phyloP scores from a whole-genome alignment of 2,329 filamentous ascomycete genomes.

The Coniochaeta hoffmannii region DNA sequence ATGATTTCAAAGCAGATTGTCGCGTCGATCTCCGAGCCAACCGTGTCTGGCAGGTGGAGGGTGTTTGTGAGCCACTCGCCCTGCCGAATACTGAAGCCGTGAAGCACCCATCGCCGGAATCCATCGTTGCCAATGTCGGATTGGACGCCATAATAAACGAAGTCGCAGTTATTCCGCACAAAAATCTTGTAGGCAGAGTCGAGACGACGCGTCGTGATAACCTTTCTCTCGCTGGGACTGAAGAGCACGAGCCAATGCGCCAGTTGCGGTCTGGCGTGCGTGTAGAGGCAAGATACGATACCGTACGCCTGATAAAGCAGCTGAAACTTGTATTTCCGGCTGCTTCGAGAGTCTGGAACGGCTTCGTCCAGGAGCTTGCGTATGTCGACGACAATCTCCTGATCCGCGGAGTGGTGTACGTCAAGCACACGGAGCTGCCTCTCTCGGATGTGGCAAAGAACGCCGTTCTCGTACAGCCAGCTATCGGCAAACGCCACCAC shows the following conservation, averaged over 20 bases:
- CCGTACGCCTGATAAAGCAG: conserved; percentile 50
- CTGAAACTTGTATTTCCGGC: conserved; percentile 37
- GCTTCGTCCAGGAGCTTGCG: conserved; percentile 29
- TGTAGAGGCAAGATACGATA: conserved; percentile 51
- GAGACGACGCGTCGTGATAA: conserved; percentile 34
- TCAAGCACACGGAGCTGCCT: conserved; percentile 48
- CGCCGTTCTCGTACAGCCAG: conserved; percentile 56
- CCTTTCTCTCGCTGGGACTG: conserved; percentile 27
- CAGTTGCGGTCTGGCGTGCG: conserved; percentile 27
- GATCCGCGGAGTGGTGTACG: conserved; percentile 37
- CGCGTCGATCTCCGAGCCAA: conserved; percentile 57
- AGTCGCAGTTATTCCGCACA: conserved; percentile 54
- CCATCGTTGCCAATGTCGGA: conserved; percentile 45
- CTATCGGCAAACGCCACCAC: conserved; percentile 51
- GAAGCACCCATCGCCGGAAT: conserved; percentile 55
- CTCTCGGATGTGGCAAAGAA: conserved; percentile 55
- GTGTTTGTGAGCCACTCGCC: conserved; percentile 31
- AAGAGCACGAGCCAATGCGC: conserved; percentile 48
- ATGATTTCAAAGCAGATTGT: conserved; percentile 68
- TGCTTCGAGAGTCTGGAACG: conserved; percentile 25
- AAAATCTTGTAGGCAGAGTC: conserved; percentile 51
- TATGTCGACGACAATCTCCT: conserved; percentile 51
- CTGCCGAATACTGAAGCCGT: conserved; percentile 39
- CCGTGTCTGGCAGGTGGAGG: conserved; percentile 48
- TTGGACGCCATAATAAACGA: conserved; percentile 61